Conservation (phyloP, 805 yeast genomes). For the Sugiyamaella qingdaonensis region DNA sequence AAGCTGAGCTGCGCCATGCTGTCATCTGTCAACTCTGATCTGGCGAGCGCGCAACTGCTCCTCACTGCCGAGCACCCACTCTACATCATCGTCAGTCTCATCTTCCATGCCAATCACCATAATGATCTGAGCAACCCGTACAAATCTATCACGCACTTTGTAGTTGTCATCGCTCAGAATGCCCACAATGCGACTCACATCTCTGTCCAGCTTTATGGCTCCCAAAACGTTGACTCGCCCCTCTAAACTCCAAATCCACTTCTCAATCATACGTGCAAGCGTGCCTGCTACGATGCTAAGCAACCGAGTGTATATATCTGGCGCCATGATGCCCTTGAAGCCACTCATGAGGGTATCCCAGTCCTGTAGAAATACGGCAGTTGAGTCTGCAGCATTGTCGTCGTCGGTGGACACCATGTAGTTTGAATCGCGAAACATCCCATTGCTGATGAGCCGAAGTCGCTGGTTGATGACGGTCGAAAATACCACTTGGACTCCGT, state of each 20-base stretch:
- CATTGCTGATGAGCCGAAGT: conserved; percentile 34
- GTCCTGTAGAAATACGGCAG: conserved; percentile 47
- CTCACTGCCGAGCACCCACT: conserved; percentile 74
- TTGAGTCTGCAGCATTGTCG: conserved; percentile 19
- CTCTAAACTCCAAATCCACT: conserved; percentile 61
- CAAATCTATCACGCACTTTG: conserved; percentile 69
- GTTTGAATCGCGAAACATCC: conserved; percentile 39
- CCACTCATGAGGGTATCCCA: conserved; percentile 70
- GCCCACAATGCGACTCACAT: conserved; percentile 66
- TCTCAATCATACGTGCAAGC: conserved; percentile 57
- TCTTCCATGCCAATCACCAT: conserved; percentile 80
- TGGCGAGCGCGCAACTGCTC: conserved; percentile 45
- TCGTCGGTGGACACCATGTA: conserved; percentile 32
- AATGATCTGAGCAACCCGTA: conserved; percentile 78
- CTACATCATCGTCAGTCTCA: conserved; percentile 45
- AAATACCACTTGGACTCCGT: conserved; percentile 41
- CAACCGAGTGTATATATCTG: conserved; percentile 45
- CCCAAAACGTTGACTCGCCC: conserved; percentile 77
- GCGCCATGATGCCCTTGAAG: conserved; percentile 54
- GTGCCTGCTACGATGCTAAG: conserved; percentile 50
- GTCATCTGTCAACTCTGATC: conserved; percentile 21
- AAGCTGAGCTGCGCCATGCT: background rate
- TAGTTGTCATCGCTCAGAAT: conserved; percentile 65
- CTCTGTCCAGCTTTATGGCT: conserved; percentile 76
- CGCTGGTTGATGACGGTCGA: conserved; percentile 37